phyloP scores from a whole-genome alignment of 331 rosid species.

The Pyrus hybrid region DNA sequence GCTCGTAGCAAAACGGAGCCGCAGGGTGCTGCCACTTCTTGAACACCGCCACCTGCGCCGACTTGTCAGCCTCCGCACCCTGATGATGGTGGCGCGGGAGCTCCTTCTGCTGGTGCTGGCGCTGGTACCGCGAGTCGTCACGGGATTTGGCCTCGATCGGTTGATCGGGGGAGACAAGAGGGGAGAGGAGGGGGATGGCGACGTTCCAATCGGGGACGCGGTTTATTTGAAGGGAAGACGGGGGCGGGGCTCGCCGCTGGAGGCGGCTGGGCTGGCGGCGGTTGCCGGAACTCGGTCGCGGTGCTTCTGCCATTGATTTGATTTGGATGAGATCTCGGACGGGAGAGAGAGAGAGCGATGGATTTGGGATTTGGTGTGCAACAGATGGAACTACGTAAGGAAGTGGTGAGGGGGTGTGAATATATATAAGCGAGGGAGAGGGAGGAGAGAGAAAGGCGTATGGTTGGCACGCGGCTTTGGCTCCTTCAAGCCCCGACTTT shows the following conservation, averaged over 20 bases:
- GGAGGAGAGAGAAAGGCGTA: background rate
- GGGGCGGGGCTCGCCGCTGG: slow-evolving; percentile 85
- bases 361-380: background rate
- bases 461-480: slow-evolving; percentile 2
- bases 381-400: background rate
- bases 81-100: slow-evolving; percentile 16
- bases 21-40: slow-evolving; percentile 99
- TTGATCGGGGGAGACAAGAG: slow-evolving; percentile 46
- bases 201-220: slow-evolving; percentile 77
- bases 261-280: slow-evolving; percentile 55
- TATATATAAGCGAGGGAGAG: background rate
- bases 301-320: slow-evolving; percentile 49
- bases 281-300: slow-evolving; percentile 12
- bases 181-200: slow-evolving; percentile 88
- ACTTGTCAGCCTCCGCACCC: slow-evolving; percentile 7
- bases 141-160: slow-evolving; percentile 15
- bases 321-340: background rate
- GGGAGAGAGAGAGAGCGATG: background rate
- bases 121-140: background rate
- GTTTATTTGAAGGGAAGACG: slow-evolving; percentile 62
- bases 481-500: background rate
- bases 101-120: slow-evolving; percentile 13
- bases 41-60: slow-evolving; percentile 38
- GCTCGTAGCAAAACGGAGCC: slow-evolving; percentile 77
- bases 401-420: background rate